Conservation (phyloP, 2,329 filamentous ascomycete species). For the Zelopaecilomyces penicillatus region DNA sequence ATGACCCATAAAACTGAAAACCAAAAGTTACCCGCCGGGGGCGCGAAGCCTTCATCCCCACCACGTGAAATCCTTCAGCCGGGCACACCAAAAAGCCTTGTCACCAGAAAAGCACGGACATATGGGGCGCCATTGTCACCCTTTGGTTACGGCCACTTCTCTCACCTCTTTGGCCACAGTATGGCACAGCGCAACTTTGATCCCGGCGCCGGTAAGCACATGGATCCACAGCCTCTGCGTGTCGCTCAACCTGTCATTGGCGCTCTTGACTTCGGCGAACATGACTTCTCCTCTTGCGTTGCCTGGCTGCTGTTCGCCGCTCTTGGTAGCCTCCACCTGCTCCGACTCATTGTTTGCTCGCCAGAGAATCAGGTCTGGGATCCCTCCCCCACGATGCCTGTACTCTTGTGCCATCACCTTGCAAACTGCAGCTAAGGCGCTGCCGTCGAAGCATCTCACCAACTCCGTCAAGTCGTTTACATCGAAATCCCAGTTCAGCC, state of each 20-base stretch:
- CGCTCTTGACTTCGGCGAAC: constrained; percentile 74
- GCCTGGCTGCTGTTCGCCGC: constrained; percentile 12
- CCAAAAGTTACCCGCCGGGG: too few species aligned
- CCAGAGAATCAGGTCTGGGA: constrained; percentile 93
- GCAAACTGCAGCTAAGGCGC: constrained; percentile 74
- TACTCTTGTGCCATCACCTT: constrained; percentile 97
- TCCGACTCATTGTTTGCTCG: constrained; percentile 29
- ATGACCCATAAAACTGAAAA: too few species aligned
- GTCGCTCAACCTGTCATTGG: constrained; percentile 90
- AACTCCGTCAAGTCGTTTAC: constrained; percentile 73
- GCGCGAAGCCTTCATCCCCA: too few species aligned
- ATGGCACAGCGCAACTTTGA: constrained; percentile 75
- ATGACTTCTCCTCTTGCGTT: constrained; percentile 52
- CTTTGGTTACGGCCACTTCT: constrained; percentile 17
- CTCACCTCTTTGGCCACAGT: constrained; percentile 47
- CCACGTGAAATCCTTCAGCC: too few species aligned
- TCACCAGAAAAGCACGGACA: too few species aligned
- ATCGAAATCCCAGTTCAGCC: constrained; percentile 83
- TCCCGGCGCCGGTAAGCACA: constrained; percentile 75
- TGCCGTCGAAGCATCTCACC: constrained; percentile 67
- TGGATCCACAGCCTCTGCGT: constrained; percentile 96
- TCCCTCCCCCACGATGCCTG: constrained; percentile 71
- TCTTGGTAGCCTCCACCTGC: constrained; percentile 11
- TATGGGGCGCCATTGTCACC: too few species aligned
- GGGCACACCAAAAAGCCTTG: too few species aligned